Percentiles rank a stretch among this genome's conserved stretches.
phyloP scores from a whole-genome alignment of 73 alveolate species.

The Vitrella brassicaformis region DNA sequence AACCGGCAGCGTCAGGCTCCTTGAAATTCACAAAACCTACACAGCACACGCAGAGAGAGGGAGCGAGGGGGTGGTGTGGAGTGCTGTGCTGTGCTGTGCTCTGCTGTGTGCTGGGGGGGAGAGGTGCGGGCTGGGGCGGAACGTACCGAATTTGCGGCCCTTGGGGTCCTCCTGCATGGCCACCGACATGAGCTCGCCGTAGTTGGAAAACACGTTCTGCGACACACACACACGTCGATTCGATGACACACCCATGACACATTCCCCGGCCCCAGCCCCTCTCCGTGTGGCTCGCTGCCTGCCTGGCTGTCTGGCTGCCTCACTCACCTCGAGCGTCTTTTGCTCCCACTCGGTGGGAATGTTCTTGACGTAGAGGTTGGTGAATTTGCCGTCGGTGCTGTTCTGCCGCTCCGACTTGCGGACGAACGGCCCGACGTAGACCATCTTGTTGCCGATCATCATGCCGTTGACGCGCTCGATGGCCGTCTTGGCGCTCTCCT shows the following conservation, averaged over 20 bases:
- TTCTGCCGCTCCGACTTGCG: background rate
- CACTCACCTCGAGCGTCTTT: constrained; percentile 8
- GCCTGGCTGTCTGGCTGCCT: too few species aligned
- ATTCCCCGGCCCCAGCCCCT: too few species aligned
- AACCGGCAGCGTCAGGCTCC: constrained; percentile 1
- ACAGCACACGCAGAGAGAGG: too few species aligned
- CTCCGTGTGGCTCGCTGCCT: too few species aligned
- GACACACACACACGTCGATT: background rate
- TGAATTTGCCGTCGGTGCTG: background rate
- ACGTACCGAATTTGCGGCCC: background rate
- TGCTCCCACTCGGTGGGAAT: constrained; percentile 26
- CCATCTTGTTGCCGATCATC: constrained; percentile 23
- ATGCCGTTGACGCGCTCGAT: constrained; percentile 42
- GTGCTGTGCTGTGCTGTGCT: too few species aligned
- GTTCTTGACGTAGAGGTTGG: constrained; percentile 21
- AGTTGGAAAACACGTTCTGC: background rate
- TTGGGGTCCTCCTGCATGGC: background rate
- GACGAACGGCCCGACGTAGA: background rate
- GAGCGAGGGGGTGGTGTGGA: too few species aligned
- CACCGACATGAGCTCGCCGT: background rate
- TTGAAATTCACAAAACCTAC: constrained; percentile 24
- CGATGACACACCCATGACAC: too few species aligned
- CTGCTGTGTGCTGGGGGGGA: too few species aligned
- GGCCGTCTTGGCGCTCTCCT: constrained; percentile 41
- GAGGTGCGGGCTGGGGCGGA: too few species aligned